Percentiles rank a stretch among this genome's conserved stretches.
These are phyloP conservation scores for Aspergillus viridinutans DNA, from an alignment of 2,329 filamentous ascomycete genomes.

Conservation along the genomic window DNA sequence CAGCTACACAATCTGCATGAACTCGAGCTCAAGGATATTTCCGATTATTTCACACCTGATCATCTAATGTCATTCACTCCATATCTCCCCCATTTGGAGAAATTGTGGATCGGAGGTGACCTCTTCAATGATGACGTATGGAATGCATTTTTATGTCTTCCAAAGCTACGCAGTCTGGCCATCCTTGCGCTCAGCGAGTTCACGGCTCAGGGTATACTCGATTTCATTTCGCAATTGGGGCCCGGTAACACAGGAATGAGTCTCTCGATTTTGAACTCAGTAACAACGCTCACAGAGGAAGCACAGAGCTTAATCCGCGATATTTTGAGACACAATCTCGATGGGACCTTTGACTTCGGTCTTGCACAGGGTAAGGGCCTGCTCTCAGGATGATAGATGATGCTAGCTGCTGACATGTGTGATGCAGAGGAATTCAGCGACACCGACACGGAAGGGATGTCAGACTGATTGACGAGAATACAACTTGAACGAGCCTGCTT, in stretches of 20 bases:
- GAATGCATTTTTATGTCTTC: conserved; percentile 21
- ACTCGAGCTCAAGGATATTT: conserved; percentile 32
- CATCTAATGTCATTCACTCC: conserved; percentile 26
- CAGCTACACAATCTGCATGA: conserved; percentile 26
- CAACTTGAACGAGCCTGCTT: not conserved
- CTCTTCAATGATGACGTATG: conserved; percentile 26
- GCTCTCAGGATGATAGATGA: not conserved
- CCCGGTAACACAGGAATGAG: conserved; percentile 27
- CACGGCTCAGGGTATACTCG: conserved; percentile 25
- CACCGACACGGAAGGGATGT: conserved; percentile 14
- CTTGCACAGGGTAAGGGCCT: conserved; percentile 14
- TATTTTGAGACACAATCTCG: conserved; percentile 14
- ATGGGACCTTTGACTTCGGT: conserved; percentile 24
- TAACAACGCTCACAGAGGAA: conserved; percentile 19
- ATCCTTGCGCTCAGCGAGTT: conserved; percentile 34
- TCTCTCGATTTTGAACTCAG: conserved; percentile 25
- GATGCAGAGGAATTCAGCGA: conserved; percentile 21
- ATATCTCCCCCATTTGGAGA: conserved; percentile 27
- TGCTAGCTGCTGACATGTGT: conserved; percentile 6
- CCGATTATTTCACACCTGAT: conserved; percentile 28
- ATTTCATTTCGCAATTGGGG: conserved; percentile 27
- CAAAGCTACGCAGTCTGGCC: conserved; percentile 25
- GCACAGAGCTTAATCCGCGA: conserved; percentile 28
- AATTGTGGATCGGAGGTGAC: conserved; percentile 30
- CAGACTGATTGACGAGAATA: conserved; percentile 3